These are phyloP conservation scores for Phoma herbarum DNA, from an alignment of 2,329 filamentous ascomycete species.

Conservation along the genomic window DNA sequence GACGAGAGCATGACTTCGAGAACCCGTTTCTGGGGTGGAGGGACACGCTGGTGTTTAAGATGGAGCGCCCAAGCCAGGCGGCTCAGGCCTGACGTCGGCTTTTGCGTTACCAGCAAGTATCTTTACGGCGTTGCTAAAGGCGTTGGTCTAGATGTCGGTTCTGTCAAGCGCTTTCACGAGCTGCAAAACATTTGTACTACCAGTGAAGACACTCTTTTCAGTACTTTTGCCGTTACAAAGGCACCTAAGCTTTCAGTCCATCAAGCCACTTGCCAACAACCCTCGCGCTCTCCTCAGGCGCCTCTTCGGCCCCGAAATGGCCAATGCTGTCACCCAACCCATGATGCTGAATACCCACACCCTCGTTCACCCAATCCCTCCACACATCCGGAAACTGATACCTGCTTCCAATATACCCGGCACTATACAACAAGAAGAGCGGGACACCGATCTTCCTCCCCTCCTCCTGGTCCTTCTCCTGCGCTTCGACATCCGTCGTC, in stretches of 20 bases:
- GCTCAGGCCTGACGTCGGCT: background rate
- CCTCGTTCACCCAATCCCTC: constrained; percentile 56
- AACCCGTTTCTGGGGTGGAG: constrained; percentile 47
- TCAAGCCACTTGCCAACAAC: constrained; percentile 49
- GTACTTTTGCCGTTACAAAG: background rate
- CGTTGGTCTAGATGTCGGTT: background rate
- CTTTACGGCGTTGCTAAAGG: background rate
- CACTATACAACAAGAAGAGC: constrained; percentile 62
- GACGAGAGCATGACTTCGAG: constrained; percentile 53
- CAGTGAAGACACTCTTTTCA: background rate
- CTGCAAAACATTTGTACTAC: constrained; percentile 1
- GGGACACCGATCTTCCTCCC: constrained; percentile 58
- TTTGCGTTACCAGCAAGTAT: background rate
- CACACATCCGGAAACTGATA: constrained; percentile 63
- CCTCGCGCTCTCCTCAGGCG: constrained; percentile 57
- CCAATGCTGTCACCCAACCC: constrained; percentile 59
- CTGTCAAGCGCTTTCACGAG: constrained; percentile 2
- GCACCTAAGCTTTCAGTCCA: constrained; percentile 6
- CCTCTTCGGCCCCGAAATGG: constrained; percentile 66
- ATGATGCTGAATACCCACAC: constrained; percentile 60
- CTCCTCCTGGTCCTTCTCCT: constrained; percentile 55
- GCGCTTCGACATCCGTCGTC: constrained; percentile 62
- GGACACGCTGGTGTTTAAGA: constrained; percentile 50
- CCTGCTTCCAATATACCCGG: constrained; percentile 58
- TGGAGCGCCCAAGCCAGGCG: constrained; percentile 21